These are phyloP conservation scores for Biscogniauxia mediterranea DNA, from an alignment of 2,329 filamentous ascomycete genomes.

Conservation along the genomic window DNA sequence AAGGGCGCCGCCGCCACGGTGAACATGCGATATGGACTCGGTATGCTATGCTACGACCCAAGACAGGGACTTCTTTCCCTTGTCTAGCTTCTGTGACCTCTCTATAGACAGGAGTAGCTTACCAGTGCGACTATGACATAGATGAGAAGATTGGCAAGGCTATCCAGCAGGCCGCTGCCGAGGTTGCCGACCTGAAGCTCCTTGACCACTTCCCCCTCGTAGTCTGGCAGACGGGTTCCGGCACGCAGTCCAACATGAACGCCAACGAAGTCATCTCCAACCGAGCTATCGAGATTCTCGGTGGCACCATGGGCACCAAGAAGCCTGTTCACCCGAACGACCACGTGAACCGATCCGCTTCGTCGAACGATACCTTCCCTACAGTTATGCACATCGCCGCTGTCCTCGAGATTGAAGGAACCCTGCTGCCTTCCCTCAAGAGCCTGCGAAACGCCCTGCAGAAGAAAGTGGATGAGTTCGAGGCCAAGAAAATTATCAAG, in stretches of 20 bases:
- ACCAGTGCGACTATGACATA: conserved; percentile 37
- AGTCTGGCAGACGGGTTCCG: conserved; percentile 98
- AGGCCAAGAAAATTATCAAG: conserved; percentile 89
- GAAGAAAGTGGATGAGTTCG: conserved; percentile 84
- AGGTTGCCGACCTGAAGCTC: conserved; percentile 92
- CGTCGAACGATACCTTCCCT: conserved; percentile 98
- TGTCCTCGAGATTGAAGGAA: conserved; percentile 85
- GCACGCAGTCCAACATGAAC: conserved; percentile 99
- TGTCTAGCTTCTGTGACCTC: conserved; percentile 8
- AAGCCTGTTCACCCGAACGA: conserved; percentile 99
- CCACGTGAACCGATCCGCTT: conserved; percentile 98
- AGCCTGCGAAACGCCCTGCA: conserved; percentile 82
- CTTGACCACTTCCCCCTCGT: conserved; percentile 97
- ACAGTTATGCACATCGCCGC: conserved; percentile 99
- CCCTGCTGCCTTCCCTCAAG: conserved; percentile 78
- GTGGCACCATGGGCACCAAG: conserved; percentile 91
- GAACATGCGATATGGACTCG: conserved; percentile 92
- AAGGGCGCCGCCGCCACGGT: conserved; percentile 96
- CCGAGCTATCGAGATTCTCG: conserved; percentile 95
- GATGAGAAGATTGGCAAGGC: conserved; percentile 88
- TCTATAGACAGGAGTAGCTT: conserved; percentile 18
- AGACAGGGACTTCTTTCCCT: not conserved
- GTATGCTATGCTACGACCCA: conserved; percentile 42
- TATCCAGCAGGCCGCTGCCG: conserved; percentile 89
- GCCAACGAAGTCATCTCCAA: conserved; percentile 99